Evolutionary conservation across 148 eudicot genomes (phyloP).

Genomic region (Hydrangea macrophylla): DNA sequence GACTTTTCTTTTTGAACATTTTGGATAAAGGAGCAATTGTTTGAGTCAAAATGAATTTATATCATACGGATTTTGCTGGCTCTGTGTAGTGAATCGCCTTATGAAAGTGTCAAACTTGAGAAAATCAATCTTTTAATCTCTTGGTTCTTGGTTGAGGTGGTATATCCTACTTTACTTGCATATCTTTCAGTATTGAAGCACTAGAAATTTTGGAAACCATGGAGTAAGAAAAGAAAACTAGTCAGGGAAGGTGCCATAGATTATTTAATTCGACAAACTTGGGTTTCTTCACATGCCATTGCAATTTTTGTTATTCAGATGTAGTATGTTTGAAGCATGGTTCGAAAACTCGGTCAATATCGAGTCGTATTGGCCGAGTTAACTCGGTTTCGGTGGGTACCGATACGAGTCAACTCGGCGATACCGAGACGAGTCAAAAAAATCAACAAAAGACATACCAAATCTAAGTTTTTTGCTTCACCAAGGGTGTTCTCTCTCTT

Average conservation of each 20-base stretch:
- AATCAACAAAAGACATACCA: no score
- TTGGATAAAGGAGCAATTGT: background rate
- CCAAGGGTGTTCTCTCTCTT: no score
- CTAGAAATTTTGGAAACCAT: background rate
- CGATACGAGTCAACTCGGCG: no score
- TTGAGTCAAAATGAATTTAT: background rate
- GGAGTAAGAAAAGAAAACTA: background rate
- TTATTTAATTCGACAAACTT: background rate
- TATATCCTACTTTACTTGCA: background rate
- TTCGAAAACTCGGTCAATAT: no score
- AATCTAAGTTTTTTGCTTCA: no score
- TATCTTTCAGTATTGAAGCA: background rate
- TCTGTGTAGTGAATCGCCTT: background rate
- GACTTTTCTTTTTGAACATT: conserved; percentile 3
- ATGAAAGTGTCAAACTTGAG: background rate
- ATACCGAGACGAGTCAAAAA: no score
- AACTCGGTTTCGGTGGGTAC: no score
- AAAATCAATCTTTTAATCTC: background rate
- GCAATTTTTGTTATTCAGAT: background rate
- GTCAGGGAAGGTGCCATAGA: background rate
- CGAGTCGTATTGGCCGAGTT: no score
- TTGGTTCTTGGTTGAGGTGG: conserved; percentile 1
- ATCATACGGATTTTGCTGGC: background rate
- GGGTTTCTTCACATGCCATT: conserved; percentile 1
- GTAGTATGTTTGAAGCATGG: background rate